Evolutionary conservation across 2,329 filamentous ascomycete genomes (phyloP), one percentile per base, ranked within the genome.

Genomic region (Cryphonectria naterciae): DNA sequence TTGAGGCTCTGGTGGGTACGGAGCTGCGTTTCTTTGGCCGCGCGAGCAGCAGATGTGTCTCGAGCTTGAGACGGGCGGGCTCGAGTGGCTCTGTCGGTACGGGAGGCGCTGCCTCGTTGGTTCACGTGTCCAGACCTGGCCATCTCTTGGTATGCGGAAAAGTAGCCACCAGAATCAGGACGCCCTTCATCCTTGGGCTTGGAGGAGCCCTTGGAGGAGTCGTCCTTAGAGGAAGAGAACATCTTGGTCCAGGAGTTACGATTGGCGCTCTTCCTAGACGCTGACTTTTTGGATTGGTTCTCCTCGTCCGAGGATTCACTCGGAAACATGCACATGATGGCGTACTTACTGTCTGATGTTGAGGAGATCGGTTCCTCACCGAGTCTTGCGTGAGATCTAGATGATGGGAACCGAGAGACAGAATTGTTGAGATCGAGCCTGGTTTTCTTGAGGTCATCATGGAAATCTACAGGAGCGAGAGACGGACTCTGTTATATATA

Each of bases 1-100:
- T 32, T 2, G 28, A 54, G 4, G 63, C 62, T 39, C 15, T 61
- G n/a, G 25, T 69, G 15, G 62, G 62, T 61, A 35, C 58, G 58
- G 15, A 35, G 13, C 58, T 61, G 58, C 32, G 58, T 39, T 35
- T 61, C 58, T 19, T 35, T 37, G 58, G 22, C 58, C 2, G 58
- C 7, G 10, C 7, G 19, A 58, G 11, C 19, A 32, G 25, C 15
- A 17, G 54, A 8, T 8, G 54, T 15, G 25, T 19, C 54, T 58
- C 13, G 54, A 8, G 28, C 25, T 15, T 19, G 13, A 56, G 52
- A 28, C 17, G 52, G 46, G 1, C 46, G 6, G 46, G 19, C 13
- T 28, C 15, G 25, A 32, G 25, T 25, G 25, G 22, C 22, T 13
- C 49, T 54, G 49, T 54, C 49, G 11, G 49, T 11, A 54, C n/a